These are phyloP conservation scores for Cyclotella cryptica DNA, from an alignment of 108 stramenopile genomes.

Conservation along the genomic window DNA sequence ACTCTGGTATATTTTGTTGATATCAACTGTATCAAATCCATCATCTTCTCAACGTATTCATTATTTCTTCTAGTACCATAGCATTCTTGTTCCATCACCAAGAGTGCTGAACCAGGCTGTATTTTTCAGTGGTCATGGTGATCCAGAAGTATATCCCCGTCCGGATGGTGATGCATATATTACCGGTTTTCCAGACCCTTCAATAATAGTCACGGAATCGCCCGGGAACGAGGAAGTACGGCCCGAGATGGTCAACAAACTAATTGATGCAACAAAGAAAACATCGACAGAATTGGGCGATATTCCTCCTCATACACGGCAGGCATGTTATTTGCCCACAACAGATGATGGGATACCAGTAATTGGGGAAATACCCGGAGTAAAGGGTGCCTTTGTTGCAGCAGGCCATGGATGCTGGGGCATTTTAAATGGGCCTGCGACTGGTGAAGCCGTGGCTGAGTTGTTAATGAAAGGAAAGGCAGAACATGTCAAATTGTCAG, in stretches of 20 bases:
- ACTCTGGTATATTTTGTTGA: neutral
- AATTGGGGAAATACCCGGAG: slow-evolving; percentile 74
- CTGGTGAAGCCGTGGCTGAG: slow-evolving; percentile 80
- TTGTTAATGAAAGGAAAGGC: slow-evolving; percentile 68
- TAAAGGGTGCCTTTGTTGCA: slow-evolving; percentile 68
- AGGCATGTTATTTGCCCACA: slow-evolving; percentile 66
- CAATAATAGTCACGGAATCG: slow-evolving; percentile 48
- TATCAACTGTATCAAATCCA: neutral
- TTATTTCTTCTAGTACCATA: slow-evolving; percentile 45
- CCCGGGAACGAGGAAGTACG: slow-evolving; percentile 61
- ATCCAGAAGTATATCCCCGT: slow-evolving; percentile 71
- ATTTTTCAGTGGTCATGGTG: slow-evolving; percentile 61
- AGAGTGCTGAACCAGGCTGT: slow-evolving; percentile 58
- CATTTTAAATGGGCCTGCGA: slow-evolving; percentile 88
- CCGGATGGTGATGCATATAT: slow-evolving; percentile 67
- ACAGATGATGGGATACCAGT: slow-evolving; percentile 86
- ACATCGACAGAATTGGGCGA: slow-evolving; percentile 42
- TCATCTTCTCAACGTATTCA: neutral
- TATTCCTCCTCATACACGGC: slow-evolving; percentile 47
- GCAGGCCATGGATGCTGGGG: slow-evolving; percentile 93
- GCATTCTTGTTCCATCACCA: slow-evolving; percentile 49
- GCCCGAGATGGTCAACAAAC: slow-evolving; percentile 29
- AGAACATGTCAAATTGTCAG: slow-evolving; percentile 38
- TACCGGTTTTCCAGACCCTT: slow-evolving; percentile 61
- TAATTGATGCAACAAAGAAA: slow-evolving; percentile 52